Evolutionary conservation across 177 flowering plant genomes (phyloP), one percentile per base, ranked within the genome.

Genomic region (Vitis hybrid): DNA sequence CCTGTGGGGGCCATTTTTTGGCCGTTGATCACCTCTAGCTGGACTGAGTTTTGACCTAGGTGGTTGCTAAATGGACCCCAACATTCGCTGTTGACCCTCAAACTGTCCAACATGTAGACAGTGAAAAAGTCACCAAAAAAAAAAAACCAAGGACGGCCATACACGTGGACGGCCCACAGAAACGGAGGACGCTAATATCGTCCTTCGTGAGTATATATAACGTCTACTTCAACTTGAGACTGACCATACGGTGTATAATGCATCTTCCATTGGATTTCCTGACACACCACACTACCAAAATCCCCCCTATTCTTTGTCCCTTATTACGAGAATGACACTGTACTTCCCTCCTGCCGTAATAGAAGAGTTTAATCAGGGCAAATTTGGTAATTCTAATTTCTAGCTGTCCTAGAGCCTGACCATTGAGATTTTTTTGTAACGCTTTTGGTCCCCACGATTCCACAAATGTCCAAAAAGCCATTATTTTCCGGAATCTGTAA

Each of bases 201-300:
- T 34, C 56, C 72, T 59, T 55, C 39, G 34, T 49, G 57, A 58
- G 69, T 59, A 39, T 39, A 39, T 7, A 39, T 39, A 39, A 6
- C 8, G 45, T 7, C 6, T 51, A 23, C 67, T 71, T 15, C 51
- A 67, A 62, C 56, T 60, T 71, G 80, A 79, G 71, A 78, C 79
- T 70, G 87, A 80, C 81, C 39, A 80, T 67, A 76, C 82, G 69
- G 66, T 58, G 49, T 17, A 34, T 66, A 62, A 65, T 69, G 72
- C 71, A 82, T 83, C 83, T 82, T 80, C 79, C 81, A 69, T 75
- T 87, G 86, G 90, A 87, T 87, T 78, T 82, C 83, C 85, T 86
- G 88, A 82, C 86, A 80, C 62, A 64, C 19, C 11, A 23, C 54
- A 51, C 57, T 59, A 14, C 23, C 12, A 52, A 65, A 75, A 60